Conservation (phyloP, 2,329 filamentous ascomycete genomes). For the Didymella exigua region DNA sequence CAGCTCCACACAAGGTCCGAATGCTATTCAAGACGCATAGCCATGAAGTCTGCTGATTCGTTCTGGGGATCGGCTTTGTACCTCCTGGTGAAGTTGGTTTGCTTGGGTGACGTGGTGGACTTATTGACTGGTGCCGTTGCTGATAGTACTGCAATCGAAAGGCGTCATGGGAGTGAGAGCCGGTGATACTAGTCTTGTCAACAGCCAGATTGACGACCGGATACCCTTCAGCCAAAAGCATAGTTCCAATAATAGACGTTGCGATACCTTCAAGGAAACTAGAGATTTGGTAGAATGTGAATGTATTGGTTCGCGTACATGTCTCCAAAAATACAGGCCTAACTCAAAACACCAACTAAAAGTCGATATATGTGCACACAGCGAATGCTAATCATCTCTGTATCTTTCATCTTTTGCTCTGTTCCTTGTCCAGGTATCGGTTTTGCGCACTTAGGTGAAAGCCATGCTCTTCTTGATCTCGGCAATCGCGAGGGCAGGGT, state of each 20-base stretch:
- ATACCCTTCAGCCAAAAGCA: neutral
- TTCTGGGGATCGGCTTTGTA: too few species aligned
- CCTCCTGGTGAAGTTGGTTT: neutral
- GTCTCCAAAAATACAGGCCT: constrained; percentile 27
- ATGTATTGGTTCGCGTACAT: constrained; percentile 27
- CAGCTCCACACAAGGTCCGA: neutral
- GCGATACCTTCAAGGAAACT: neutral
- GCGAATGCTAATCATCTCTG: constrained; percentile 12
- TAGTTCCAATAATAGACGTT: neutral
- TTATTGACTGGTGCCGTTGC: too few species aligned
- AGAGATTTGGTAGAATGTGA: constrained; percentile 13
- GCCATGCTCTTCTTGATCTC: constrained; percentile 99
- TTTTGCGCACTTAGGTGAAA: constrained; percentile 46
- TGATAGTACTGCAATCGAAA: too few species aligned
- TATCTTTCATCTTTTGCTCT: neutral
- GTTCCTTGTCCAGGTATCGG: neutral
- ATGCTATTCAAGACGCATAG: neutral
- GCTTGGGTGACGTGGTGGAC: too few species aligned
- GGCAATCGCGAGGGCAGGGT: constrained; percentile 92
- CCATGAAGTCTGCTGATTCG: too few species aligned
- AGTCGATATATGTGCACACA: constrained; percentile 22
- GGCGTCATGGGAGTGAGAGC: too few species aligned
- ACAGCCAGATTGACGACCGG: neutral
- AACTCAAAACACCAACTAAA: constrained; percentile 17
- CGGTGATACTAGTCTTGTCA: neutral